These are phyloP conservation scores for Globisporangium irregulare DNA, from an alignment of 352 stramenopile genomes.

Conservation along the genomic window DNA sequence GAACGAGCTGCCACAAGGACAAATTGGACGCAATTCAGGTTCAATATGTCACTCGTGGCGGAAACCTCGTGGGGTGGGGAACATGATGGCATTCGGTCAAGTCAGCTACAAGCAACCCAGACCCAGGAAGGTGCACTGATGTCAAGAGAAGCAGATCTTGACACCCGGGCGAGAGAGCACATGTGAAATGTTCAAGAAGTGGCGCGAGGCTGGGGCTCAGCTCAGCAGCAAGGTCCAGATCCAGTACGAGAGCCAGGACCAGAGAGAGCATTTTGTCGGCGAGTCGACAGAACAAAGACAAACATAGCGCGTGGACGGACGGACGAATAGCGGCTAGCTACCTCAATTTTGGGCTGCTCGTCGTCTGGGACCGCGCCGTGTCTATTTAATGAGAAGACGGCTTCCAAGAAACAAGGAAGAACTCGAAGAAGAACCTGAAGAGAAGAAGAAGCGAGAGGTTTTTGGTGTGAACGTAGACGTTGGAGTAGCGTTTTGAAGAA, in stretches of 20 bases:
- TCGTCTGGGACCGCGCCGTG: not conserved
- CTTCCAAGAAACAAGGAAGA: not conserved
- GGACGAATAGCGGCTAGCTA: not conserved
- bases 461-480: conserved; percentile 5
- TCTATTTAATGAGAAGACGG: conserved; percentile 10
- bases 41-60: not conserved
- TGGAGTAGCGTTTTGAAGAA: not conserved
- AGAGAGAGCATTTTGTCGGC: not conserved
- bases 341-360: not conserved
- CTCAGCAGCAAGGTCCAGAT: not conserved
- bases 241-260: not conserved
- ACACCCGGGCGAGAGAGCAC: not conserved
- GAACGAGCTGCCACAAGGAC: not conserved
- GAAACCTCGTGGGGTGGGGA: no score
- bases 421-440: no score
- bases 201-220: not conserved
- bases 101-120: not conserved
- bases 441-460: not conserved
- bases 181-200: conserved; percentile 2
- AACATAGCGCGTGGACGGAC: not conserved
- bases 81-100: not conserved
- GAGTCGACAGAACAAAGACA: not conserved
- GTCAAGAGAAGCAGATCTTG: not conserved
- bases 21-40: not conserved
- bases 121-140: not conserved